A percentile compares a stretch with the other conserved stretches of the same genome.
Conservation (phyloP, 2,329 filamentous ascomycete genomes). For the Aspergillus tanneri region DNA sequence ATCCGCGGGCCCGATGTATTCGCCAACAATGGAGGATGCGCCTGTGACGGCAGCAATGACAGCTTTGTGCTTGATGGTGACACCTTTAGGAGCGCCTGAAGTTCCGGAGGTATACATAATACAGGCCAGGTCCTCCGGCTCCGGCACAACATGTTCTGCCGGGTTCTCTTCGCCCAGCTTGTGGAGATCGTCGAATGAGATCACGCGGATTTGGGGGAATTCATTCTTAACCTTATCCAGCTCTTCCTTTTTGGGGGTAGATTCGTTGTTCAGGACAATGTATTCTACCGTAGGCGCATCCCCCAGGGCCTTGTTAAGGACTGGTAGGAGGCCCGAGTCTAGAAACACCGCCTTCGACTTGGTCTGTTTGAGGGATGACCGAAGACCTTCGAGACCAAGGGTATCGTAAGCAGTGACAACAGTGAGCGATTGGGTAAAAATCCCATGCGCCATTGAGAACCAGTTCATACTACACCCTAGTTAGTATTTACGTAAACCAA, state of each 20-base stretch:
- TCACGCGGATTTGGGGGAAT: constrained; percentile 53
- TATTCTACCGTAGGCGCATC: constrained; percentile 57
- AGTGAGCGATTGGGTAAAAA: constrained; percentile 77
- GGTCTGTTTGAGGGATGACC: constrained; percentile 82
- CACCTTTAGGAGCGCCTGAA: constrained; percentile 86
- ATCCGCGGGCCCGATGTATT: constrained; percentile 74
- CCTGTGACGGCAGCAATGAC: constrained; percentile 83
- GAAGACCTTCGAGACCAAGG: constrained; percentile 77
- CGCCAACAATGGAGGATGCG: constrained; percentile 72
- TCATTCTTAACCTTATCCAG: constrained; percentile 55
- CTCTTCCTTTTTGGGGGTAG: constrained; percentile 52
- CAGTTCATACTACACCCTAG: not conserved
- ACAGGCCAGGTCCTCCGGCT: constrained; percentile 76
- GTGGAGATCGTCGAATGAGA: constrained; percentile 57
- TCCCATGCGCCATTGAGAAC: constrained; percentile 40
- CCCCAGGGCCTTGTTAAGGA: constrained; percentile 56
- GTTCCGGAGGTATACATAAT: constrained; percentile 83
- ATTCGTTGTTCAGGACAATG: constrained; percentile 59
- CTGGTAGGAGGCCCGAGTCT: constrained; percentile 72
- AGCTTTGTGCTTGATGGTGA: constrained; percentile 74
- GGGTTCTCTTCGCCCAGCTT: constrained; percentile 64
- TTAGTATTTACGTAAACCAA: not conserved
- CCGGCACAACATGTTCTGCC: constrained; percentile 69
- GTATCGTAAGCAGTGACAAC: constrained; percentile 96
- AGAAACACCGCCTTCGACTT: constrained; percentile 79